Evolutionary conservation across 768 basidiomycete species (phyloP).

Genomic region (Boletus speciosus): DNA sequence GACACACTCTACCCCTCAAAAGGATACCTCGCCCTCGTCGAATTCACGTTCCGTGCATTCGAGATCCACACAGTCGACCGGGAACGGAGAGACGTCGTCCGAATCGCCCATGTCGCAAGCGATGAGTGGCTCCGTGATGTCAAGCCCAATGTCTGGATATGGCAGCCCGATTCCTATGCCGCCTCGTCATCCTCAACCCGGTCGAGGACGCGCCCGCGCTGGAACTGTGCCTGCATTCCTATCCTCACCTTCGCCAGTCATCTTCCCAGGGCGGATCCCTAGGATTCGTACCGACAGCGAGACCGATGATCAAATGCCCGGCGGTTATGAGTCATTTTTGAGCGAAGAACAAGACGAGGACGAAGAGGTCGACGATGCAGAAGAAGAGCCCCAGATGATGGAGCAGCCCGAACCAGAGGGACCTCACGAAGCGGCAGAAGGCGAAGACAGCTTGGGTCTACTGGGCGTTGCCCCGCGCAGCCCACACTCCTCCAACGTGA

Average conservation of each 20-base stretch:
- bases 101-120: conserved; percentile 54
- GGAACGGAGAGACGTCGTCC: conserved; percentile 54
- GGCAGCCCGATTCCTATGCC: conserved; percentile 45
- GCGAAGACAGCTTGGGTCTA: conserved; percentile 59
- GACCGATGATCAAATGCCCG: conserved; percentile 23
- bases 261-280: conserved; percentile 26
- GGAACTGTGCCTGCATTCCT: conserved; percentile 38
- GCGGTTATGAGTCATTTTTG: conserved; percentile 31
- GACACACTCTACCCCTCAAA: conserved; percentile 39
- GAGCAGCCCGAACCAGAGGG: conserved; percentile 49
- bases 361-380: conserved; percentile 32
- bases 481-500: conserved; percentile 42
- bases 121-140: conserved; percentile 34
- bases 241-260: conserved; percentile 36
- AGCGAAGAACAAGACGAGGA: conserved; percentile 30
- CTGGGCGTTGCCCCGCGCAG: conserved; percentile 49
- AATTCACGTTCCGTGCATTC: conserved; percentile 40
- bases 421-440: conserved; percentile 57
- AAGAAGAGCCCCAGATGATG: conserved; percentile 36
- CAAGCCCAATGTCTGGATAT: conserved; percentile 35
- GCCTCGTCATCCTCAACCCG: conserved; percentile 42
- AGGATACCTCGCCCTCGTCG: conserved; percentile 36
- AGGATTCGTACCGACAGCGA: conserved; percentile 31
- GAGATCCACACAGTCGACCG: conserved; percentile 55
- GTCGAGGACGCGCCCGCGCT: conserved; percentile 37